Conservation (phyloP, 805 yeast species). For the Zygosaccharomyces bisporus region DNA sequence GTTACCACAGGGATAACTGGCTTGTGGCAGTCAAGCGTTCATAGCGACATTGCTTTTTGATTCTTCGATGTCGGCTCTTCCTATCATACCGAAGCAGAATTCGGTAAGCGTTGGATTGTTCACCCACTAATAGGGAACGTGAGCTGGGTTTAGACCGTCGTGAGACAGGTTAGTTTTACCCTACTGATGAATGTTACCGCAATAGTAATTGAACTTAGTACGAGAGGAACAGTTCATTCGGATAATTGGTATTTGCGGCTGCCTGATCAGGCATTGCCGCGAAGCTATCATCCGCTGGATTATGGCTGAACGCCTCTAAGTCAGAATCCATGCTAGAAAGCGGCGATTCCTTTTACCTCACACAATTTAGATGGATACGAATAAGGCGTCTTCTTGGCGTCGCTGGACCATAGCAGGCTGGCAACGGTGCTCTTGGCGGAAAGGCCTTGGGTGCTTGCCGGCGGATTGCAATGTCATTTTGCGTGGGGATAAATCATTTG, state of each 20-base stretch:
- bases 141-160: conserved; percentile 44
- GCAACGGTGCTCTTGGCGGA: conserved; percentile 38
- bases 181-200: conserved; percentile 41
- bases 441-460: conserved; percentile 41
- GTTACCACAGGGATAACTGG: conserved; percentile 44
- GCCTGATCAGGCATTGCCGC: conserved; percentile 47
- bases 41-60: conserved; percentile 47
- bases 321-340: conserved; percentile 53
- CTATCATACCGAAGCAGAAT: conserved; percentile 50
- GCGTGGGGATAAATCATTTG: conserved; percentile 48
- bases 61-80: conserved; percentile 49
- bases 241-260: conserved; percentile 47
- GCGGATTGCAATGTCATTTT: conserved; percentile 43
- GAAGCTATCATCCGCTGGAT: conserved; percentile 50
- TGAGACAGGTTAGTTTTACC: conserved; percentile 46
- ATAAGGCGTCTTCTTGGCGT: conserved; percentile 40
- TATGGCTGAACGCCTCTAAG: conserved; percentile 48
- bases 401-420: conserved; percentile 45
- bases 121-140: conserved; percentile 48
- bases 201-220: conserved; percentile 44
- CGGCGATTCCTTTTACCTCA: conserved; percentile 42
- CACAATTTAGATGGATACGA: conserved; percentile 42
- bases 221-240: conserved; percentile 48
- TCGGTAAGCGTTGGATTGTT: conserved; percentile 46
- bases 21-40: conserved; percentile 49